Conservation (phyloP, 345 rosid genomes). For the Lenwebbia sp. region DNA sequence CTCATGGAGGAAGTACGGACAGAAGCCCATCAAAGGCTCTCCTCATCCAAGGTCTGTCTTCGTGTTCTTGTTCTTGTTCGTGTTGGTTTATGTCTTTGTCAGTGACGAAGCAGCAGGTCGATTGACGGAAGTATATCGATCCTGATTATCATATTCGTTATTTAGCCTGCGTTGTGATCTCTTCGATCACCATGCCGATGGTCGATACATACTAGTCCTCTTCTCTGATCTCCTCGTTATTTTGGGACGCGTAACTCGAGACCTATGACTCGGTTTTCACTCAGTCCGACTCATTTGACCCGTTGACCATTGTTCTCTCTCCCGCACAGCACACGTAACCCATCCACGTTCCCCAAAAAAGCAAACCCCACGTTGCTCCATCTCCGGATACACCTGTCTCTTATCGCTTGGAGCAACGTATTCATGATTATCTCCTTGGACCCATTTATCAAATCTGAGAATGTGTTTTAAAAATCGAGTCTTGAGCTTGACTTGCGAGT, state of each 20-base stretch:
- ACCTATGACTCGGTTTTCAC: not conserved
- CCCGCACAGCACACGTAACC: not conserved
- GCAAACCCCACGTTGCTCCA: not conserved
- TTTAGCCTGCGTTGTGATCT: not conserved
- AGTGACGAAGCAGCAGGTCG: not conserved
- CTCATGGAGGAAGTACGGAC: constrained; percentile 97
- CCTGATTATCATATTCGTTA: not conserved
- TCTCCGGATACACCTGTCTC: not conserved
- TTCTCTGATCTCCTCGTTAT: not conserved
- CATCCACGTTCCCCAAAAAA: not conserved
- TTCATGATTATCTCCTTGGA: not conserved
- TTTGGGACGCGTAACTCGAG: not conserved
- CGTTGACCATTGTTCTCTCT: not conserved
- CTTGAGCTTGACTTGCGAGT: not conserved
- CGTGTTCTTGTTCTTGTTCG: not conserved
- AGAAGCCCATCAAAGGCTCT: constrained; percentile 95
- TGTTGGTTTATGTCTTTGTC: not conserved
- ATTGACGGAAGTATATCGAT: not conserved
- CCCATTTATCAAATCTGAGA: not conserved
- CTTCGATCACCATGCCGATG: not conserved
- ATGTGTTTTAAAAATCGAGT: not conserved
- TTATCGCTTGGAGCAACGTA: not conserved
- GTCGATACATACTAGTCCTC: not conserved
- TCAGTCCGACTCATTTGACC: not conserved
- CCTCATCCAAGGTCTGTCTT: constrained; percentile 88